Evolutionary conservation across 495 filamentous ascomycete genomes (phyloP).

Genomic region (Eremomyces bilateralis): DNA sequence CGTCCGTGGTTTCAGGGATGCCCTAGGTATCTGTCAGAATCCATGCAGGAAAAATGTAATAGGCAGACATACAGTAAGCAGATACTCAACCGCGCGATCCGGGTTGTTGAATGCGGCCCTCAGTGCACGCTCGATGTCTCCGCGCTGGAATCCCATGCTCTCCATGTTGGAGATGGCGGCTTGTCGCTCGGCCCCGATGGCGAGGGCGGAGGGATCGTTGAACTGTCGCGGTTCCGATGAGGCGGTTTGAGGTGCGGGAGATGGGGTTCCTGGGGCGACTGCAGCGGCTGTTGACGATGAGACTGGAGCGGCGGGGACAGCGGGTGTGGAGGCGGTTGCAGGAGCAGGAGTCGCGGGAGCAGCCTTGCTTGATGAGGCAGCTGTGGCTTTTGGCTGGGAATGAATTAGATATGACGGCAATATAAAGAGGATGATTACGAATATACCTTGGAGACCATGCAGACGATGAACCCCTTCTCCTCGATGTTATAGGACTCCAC

Average conservation of each 20-base stretch:
- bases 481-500: slow-evolving; percentile 93
- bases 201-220: slow-evolving; percentile 57
- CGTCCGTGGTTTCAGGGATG: slow-evolving; percentile 69
- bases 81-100: slow-evolving; percentile 89
- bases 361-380: slow-evolving; percentile 33
- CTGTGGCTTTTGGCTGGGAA: slow-evolving; percentile 39
- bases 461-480: slow-evolving; percentile 97
- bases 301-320: slow-evolving; percentile 36
- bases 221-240: slow-evolving; percentile 26
- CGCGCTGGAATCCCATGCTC: slow-evolving; percentile 76
- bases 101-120: slow-evolving; percentile 92
- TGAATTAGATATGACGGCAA: slow-evolving; percentile 4
- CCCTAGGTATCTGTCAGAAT: slow-evolving; percentile 30
- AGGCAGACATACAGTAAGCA: slow-evolving; percentile 52
- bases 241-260: slow-evolving; percentile 40
- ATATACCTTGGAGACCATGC: slow-evolving; percentile 82
- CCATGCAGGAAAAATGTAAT: slow-evolving; percentile 6
- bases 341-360: slow-evolving; percentile 39
- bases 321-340: slow-evolving; percentile 44
- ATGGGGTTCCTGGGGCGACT: slow-evolving; percentile 30
- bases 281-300: slow-evolving; percentile 38
- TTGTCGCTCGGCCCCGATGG: slow-evolving; percentile 63
- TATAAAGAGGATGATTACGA: slow-evolving; percentile 1
- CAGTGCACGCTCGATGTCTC: slow-evolving; percentile 80
- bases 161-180: slow-evolving; percentile 90